These are phyloP conservation scores for Trametes punicea DNA, from an alignment of 768 basidiomycete species.

Conservation along the genomic window DNA sequence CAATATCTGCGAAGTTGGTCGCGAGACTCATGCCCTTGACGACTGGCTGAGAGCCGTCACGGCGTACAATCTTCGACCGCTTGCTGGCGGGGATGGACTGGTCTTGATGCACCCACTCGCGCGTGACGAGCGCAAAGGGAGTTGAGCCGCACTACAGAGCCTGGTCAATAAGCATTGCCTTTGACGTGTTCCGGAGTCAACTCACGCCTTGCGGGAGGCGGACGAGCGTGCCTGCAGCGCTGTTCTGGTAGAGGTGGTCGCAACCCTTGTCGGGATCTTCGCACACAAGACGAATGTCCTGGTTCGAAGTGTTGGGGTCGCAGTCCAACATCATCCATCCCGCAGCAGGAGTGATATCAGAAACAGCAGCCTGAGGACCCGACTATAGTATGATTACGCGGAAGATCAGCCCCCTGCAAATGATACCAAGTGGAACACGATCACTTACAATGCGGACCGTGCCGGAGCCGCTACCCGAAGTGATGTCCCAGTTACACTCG, in stretches of 20 bases:
- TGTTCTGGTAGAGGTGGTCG: conserved; percentile 38
- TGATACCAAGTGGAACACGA: neutral
- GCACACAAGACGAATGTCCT: conserved; percentile 51
- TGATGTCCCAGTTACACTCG: conserved; percentile 16
- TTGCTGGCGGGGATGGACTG: conserved; percentile 39
- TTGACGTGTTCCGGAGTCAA: neutral
- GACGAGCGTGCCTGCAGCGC: conserved; percentile 48
- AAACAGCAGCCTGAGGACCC: conserved; percentile 27
- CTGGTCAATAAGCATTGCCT: neutral
- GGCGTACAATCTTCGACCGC: conserved; percentile 30
- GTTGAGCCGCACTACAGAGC: conserved; percentile 24
- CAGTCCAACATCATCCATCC: conserved; percentile 54
- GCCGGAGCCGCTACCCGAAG: conserved; percentile 4
- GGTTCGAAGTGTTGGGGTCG: conserved; percentile 35
- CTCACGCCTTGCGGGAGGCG: conserved; percentile 50
- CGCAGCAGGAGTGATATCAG: conserved; percentile 42
- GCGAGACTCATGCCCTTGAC: conserved; percentile 38
- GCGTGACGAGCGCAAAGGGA: conserved; percentile 36
- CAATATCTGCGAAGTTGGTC: conserved; percentile 35
- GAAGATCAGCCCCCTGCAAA: neutral
- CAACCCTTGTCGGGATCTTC: conserved; percentile 32
- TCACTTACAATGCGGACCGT: conserved; percentile 17
- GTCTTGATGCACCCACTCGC: conserved; percentile 40
- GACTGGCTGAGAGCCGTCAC: conserved; percentile 37
- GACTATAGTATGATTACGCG: neutral